Evolutionary conservation across 768 basidiomycete species (phyloP).

Genomic region (Pleurotus tuoliensis): DNA sequence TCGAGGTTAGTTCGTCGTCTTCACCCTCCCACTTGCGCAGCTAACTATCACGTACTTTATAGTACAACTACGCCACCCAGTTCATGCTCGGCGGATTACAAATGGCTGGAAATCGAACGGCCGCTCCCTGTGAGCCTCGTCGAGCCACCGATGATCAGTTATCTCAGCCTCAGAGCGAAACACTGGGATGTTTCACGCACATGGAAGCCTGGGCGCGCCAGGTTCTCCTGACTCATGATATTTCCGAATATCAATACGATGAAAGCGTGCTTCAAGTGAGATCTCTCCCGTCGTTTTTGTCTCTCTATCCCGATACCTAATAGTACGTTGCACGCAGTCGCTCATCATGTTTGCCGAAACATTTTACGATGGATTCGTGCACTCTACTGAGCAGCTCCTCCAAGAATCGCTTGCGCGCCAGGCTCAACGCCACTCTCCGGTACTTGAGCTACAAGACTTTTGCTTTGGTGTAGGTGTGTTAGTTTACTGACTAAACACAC

Average conservation of each 20-base stretch:
- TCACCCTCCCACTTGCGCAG: background rate
- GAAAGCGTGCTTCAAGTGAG: background rate
- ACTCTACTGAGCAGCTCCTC: background rate
- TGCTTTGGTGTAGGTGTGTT: background rate
- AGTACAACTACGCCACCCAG: background rate
- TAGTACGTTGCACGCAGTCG: background rate
- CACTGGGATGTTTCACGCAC: background rate
- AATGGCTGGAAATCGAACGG: background rate
- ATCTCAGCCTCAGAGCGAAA: background rate
- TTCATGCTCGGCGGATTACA: background rate
- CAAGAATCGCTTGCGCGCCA: background rate
- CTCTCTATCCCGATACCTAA: background rate
- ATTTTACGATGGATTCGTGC: background rate
- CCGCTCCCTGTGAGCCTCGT: background rate
- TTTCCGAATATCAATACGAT: background rate
- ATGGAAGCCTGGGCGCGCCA: background rate
- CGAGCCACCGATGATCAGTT: background rate
- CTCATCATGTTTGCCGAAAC: background rate
- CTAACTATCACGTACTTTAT: background rate
- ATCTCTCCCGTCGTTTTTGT: too few species aligned
- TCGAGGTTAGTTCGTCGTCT: background rate
- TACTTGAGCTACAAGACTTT: background rate
- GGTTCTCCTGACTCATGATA: background rate
- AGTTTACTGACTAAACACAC: background rate
- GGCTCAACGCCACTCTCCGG: background rate